A percentile compares a stretch with the other conserved stretches of the same genome.
Conservation (phyloP, 164 flowering plant species). For the Magnolia kwangsiensis region DNA sequence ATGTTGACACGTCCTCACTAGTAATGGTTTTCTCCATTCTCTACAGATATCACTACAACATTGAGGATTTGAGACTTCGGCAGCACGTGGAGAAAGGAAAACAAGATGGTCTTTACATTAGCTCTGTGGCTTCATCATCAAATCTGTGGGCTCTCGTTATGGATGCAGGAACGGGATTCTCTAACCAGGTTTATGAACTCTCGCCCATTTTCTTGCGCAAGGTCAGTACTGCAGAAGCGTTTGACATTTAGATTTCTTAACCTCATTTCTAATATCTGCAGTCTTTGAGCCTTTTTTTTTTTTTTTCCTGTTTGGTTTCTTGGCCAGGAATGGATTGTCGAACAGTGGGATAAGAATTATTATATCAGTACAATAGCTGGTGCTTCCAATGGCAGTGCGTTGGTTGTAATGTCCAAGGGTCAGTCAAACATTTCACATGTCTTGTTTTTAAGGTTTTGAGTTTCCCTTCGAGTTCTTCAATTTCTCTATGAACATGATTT, state of each 20-base stretch:
- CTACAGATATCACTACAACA: slow-evolving; percentile 86
- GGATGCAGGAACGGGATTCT: slow-evolving; percentile 91
- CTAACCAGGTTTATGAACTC: slow-evolving; percentile 71
- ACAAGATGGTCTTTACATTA: slow-evolving; percentile 75
- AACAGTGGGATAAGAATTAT: slow-evolving; percentile 89
- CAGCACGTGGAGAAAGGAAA: slow-evolving; percentile 91
- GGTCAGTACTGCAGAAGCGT: slow-evolving; percentile 30
- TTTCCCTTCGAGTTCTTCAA: not conserved
- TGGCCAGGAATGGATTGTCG: slow-evolving; percentile 90
- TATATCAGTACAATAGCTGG: slow-evolving; percentile 90
- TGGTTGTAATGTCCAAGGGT: slow-evolving; percentile 96
- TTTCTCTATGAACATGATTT: not conserved
- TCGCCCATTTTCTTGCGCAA: slow-evolving; percentile 70
- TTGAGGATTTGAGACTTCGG: slow-evolving; percentile 62
- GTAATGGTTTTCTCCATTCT: not conserved
- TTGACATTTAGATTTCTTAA: not conserved
- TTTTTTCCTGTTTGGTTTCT: slow-evolving; percentile 4
- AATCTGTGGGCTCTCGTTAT: slow-evolving; percentile 90
- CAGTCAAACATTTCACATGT: not conserved
- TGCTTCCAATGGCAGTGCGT: slow-evolving; percentile 75
- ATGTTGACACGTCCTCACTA: not conserved
- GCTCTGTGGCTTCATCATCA: slow-evolving; percentile 69
- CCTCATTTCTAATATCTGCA: not conserved
- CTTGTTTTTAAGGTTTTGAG: too few relatives aligned
- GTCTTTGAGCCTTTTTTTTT: not conserved